phyloP scores from a whole-genome alignment of 2,329 filamentous ascomycete genomes.

The Botryotinia narcissicola region DNA sequence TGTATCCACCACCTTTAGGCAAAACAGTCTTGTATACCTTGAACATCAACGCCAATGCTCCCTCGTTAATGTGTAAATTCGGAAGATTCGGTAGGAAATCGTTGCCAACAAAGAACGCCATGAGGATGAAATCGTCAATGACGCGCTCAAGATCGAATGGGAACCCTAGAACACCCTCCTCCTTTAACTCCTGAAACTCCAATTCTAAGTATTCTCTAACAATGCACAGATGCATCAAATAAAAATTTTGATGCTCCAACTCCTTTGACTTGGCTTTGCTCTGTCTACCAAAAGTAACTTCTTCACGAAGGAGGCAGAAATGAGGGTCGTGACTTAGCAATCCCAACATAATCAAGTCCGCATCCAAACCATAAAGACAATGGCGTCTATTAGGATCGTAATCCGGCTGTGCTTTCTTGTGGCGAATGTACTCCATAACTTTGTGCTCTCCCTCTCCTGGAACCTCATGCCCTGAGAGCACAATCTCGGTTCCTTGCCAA shows the following conservation, averaged over 20 bases:
- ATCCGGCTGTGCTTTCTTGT: conserved; percentile 89
- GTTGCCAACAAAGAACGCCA: conserved; percentile 99
- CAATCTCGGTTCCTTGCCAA: conserved; percentile 95
- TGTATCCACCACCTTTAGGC: conserved; percentile 85
- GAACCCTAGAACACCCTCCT: conserved; percentile 68
- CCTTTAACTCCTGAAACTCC: conserved; percentile 90
- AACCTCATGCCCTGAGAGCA: conserved; percentile 95
- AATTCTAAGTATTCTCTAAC: conserved; percentile 95
- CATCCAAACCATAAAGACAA: conserved; percentile 95
- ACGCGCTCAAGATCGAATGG: conserved; percentile 91
- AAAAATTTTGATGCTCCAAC: conserved; percentile 98
- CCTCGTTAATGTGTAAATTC: conserved; percentile 96
- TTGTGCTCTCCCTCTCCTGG: conserved; percentile 99
- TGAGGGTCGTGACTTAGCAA: conserved; percentile 96
- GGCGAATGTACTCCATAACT: conserved; percentile 99
- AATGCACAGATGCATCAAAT: conserved; percentile 93
- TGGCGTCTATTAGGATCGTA: conserved; percentile 94
- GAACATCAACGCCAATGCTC: conserved; percentile 95
- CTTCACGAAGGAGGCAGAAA: conserved; percentile 94
- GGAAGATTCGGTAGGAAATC: conserved; percentile 98
- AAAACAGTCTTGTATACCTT: conserved; percentile 90
- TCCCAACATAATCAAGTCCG: conserved; percentile 97
- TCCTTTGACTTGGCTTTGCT: conserved; percentile 90
- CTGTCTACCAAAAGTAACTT: conserved; percentile 93
- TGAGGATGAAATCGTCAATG: conserved; percentile 98